Base-by-base conservation (phyloP, 2,329 filamentous ascomycete species). In the Colletotrichum tofieldiae region DNA sequence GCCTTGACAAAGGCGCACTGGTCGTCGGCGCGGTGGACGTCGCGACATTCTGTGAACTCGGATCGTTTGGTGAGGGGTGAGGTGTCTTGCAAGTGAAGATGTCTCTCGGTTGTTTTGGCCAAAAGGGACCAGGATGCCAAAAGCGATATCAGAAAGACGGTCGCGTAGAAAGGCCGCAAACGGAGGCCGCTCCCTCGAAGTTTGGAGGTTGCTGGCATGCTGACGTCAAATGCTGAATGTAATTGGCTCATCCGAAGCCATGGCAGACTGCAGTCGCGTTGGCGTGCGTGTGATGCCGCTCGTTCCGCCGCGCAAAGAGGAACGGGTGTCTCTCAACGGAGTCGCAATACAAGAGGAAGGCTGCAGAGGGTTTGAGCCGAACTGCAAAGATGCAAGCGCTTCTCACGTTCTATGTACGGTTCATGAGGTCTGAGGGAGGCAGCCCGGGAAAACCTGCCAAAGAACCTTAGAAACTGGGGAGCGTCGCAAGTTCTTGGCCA, bases 1-100 rank as follows among this genome's bases (percentile, higher is more conserved):
- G 88, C 86, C 76, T 87, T 90, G 70, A 98, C 91, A 82, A 96
- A 98, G 76, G 91, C 91, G 85, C 96, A 99, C 84, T 98, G 91
- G 80, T 99, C 93, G 72, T 86, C 79, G 64, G 91, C 93, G 59
- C 89, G 83, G 81, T 96, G 94, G 67, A 99, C 94, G 43, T 93
- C 85, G 72, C 92, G 92, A 80, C 96, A 99, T 85, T 95, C 84
- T 76, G 59, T 78, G 77, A 55, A 77, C 75, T 59, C 78, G 76
- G 32, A 72, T 61, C 75, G 77, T 70, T 80, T 77, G 72, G 76
- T 75, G 69, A 78, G 73, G 63, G 80, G 68, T 35, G 74, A 74
- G 16, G 75, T 66, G 65, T 67, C 61, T 26, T 72, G 41, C 37
- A 73, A 72, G 5, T 71, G 71, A 45, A 70, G 52, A 18, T 39